Conservation (phyloP, 352 stramenopile species). For the Paralagenidium karlingii region DNA sequence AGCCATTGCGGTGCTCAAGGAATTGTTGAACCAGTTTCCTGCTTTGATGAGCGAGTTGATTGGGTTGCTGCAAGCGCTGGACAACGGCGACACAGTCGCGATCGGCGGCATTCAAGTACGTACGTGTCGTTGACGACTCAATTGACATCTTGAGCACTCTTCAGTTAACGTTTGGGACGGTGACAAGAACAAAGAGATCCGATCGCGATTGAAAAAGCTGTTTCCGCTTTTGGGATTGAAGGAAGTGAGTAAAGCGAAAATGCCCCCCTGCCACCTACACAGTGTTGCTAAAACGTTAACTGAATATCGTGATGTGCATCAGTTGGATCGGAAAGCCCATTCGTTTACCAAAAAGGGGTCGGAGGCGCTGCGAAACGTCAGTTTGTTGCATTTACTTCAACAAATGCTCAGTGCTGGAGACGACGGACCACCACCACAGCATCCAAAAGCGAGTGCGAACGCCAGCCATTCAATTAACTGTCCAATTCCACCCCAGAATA, state of each 20-base stretch:
- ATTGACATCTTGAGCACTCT: neutral
- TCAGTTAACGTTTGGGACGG: no score
- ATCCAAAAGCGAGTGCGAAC: no score
- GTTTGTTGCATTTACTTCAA: no score
- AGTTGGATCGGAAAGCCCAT: neutral
- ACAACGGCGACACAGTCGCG: conserved; percentile 57
- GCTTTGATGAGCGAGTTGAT: conserved; percentile 50
- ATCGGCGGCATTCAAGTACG: conserved; percentile 39
- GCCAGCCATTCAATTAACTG: no score
- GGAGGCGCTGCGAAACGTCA: neutral
- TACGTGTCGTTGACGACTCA: neutral
- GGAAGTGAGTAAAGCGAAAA: neutral
- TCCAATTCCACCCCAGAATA: no score
- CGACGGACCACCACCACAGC: no score
- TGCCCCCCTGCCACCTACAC: no score
- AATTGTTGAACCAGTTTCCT: conserved; percentile 52
- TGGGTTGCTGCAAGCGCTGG: conserved; percentile 56
- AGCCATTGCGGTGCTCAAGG: conserved; percentile 30
- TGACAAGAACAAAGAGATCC: conserved; percentile 51
- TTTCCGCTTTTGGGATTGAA: conserved; percentile 48
- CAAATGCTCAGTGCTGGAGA: no score
- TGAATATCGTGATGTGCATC: no score
- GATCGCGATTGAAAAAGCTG: conserved; percentile 39
- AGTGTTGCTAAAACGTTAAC: no score
- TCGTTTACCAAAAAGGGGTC: neutral